These are phyloP conservation scores for Ceratobasidium sp. DNA, from an alignment of 1,284 basidiomycete species.

Conservation along the genomic window DNA sequence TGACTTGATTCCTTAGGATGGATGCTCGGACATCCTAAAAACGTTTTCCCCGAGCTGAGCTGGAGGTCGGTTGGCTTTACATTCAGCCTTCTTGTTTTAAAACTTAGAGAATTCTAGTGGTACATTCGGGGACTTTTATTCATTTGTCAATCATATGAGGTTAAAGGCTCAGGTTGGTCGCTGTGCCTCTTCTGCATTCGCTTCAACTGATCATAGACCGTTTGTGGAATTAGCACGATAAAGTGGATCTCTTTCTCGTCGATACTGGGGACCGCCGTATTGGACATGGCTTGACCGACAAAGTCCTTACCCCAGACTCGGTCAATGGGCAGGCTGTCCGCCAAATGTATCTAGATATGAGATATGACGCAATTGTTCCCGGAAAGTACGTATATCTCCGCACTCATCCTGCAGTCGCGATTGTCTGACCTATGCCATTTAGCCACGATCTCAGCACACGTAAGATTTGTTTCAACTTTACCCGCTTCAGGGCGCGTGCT, in stretches of 20 bases:
- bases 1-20: not conserved
- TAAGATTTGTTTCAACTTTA: too few relatives aligned
- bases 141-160: conserved; percentile 14
- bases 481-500: not conserved
- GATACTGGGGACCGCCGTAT: conserved; percentile 18
- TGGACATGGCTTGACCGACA: conserved; percentile 18
- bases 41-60: not conserved
- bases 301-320: not conserved
- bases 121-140: conserved; percentile 19
- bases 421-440: too few relatives aligned
- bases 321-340: conserved; percentile 5
- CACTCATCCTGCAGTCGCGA: not conserved
- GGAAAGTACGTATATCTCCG: conserved; percentile 5
- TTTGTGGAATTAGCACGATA: not conserved
- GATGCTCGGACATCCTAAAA: conserved; percentile 9
- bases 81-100: not conserved
- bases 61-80: not conserved
- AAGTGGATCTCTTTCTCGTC: not conserved
- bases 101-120: not conserved
- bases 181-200: not conserved
- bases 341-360: not conserved
- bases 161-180: not conserved
- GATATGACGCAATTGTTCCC: conserved; percentile 5
- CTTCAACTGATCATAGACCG: not conserved
- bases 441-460: conserved; percentile 16